These are phyloP conservation scores for Spiraea crenata DNA, from an alignment of 331 rosid genomes.

Conservation along the genomic window DNA sequence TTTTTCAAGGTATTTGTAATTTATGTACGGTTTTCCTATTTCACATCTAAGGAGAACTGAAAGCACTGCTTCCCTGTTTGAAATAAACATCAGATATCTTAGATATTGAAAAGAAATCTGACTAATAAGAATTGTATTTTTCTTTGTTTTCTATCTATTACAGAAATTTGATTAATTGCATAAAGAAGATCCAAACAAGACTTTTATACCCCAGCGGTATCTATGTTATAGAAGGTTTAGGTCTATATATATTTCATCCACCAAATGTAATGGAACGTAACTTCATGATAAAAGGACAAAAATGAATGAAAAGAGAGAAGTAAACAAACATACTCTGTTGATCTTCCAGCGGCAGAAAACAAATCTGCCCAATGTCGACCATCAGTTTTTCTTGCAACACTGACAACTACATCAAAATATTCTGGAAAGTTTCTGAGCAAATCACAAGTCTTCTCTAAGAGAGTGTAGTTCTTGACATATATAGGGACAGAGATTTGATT, in stretches of 20 bases:
- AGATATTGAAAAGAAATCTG: not conserved
- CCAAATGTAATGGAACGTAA: slow-evolving; percentile 9
- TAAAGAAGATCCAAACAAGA: not conserved
- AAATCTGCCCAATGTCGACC: slow-evolving; percentile 99
- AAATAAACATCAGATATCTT: not conserved
- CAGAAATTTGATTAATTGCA: not conserved
- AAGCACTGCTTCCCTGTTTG: not conserved
- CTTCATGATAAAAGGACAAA: slow-evolving; percentile 14
- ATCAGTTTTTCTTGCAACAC: slow-evolving; percentile 99
- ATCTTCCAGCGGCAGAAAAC: slow-evolving; percentile 92
- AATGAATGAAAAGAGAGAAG: slow-evolving; percentile 6
- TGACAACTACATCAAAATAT: slow-evolving; percentile 91
- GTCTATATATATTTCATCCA: slow-evolving; percentile 4
- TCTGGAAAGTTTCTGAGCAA: slow-evolving; percentile 83
- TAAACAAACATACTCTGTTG: slow-evolving; percentile 70
- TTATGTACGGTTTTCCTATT: not conserved
- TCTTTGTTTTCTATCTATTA: not conserved
- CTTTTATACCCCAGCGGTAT: not conserved
- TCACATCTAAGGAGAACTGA: not conserved
- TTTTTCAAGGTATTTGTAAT: not conserved
- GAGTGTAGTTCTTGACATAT: slow-evolving; percentile 46
- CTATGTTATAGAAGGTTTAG: slow-evolving; percentile 1
- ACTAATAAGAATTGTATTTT: not conserved
- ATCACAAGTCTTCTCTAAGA: slow-evolving; percentile 93
- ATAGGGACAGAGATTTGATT: slow-evolving; percentile 49